phyloP scores from a whole-genome alignment of 768 basidiomycete species.

The Tremella fuciformis region DNA sequence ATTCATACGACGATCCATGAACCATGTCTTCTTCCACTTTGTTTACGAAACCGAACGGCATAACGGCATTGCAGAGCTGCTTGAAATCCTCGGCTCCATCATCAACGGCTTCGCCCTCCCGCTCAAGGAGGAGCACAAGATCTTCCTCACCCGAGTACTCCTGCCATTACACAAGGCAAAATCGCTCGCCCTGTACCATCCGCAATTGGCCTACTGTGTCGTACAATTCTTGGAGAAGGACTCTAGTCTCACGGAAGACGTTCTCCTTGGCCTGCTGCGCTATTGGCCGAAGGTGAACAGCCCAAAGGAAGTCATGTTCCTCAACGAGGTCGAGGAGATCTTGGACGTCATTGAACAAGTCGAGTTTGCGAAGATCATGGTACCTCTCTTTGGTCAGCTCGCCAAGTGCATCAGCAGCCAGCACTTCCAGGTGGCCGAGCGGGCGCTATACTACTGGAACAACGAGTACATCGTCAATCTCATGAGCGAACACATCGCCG shows the following conservation, averaged over 20 bases:
- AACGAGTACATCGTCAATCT: constrained; percentile 99
- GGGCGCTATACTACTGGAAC: constrained; percentile 97
- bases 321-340: constrained; percentile 98
- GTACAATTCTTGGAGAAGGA: constrained; percentile 99
- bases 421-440: constrained; percentile 98
- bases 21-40: constrained; percentile 99
- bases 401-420: constrained; percentile 97
- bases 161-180: constrained; percentile 98
- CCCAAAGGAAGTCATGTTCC: constrained; percentile 99
- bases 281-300: constrained; percentile 99
- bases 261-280: constrained; percentile 90
- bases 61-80: constrained; percentile 96
- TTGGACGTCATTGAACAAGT: constrained; percentile 94
- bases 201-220: constrained; percentile 98
- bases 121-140: constrained; percentile 98
- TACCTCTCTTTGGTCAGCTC: constrained; percentile 87
- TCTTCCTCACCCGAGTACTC: constrained; percentile 86
- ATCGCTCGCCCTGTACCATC: constrained; percentile 94
- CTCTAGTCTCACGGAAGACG: constrained; percentile 83
- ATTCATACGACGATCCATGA: constrained; percentile 97
- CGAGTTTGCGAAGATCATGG: constrained; percentile 94
- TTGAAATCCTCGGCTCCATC: constrained; percentile 97
- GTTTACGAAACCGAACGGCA: constrained; percentile 98
- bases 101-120: constrained; percentile 99
- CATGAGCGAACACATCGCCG: constrained; percentile 90